A percentile compares a stretch with the other conserved stretches of the same genome.
Evolutionary conservation across 2,329 filamentous ascomycete genomes (phyloP).

Genomic region (Byssothecium circinans): DNA sequence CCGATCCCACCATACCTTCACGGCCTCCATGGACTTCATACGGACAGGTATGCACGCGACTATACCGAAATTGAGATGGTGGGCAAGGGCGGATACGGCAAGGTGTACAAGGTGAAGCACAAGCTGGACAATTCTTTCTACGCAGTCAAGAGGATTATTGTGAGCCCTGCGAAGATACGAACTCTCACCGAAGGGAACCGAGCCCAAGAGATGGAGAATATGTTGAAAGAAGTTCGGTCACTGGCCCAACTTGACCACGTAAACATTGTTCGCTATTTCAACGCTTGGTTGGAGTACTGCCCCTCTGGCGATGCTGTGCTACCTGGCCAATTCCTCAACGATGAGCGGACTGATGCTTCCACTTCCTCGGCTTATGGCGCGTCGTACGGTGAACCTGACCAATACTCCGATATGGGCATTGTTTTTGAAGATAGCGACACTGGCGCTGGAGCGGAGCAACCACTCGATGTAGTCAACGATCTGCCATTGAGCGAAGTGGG

Average conservation of each 20-base stretch:
- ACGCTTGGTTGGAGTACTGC: slow-evolving; percentile 62
- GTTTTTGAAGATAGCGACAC: slow-evolving; percentile 36
- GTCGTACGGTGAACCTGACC: slow-evolving; percentile 10
- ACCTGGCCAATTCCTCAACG: slow-evolving; percentile 25
- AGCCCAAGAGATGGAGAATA: slow-evolving; percentile 56
- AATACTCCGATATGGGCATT: slow-evolving; percentile 25
- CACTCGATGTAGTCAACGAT: slow-evolving; percentile 10
- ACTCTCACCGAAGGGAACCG: slow-evolving; percentile 55
- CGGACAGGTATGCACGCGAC: slow-evolving; percentile 36
- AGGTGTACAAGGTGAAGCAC: slow-evolving; percentile 64
- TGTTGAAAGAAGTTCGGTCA: slow-evolving; percentile 63
- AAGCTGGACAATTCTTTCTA: slow-evolving; percentile 64
- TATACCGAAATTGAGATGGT: slow-evolving; percentile 53
- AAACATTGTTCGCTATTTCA: slow-evolving; percentile 68
- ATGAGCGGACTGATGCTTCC: slow-evolving; percentile 1
- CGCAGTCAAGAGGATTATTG: slow-evolving; percentile 66
- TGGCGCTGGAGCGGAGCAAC: slow-evolving; percentile 13
- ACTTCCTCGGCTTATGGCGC: slow-evolving; percentile 18
- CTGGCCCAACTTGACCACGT: slow-evolving; percentile 64
- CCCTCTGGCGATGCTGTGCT: slow-evolving; percentile 11
- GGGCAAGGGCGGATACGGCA: slow-evolving; percentile 67
- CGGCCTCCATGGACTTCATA: slow-evolving; percentile 33
- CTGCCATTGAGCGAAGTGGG: slow-evolving; percentile 30
- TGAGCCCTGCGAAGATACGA: slow-evolving; percentile 56
- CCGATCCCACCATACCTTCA: slow-evolving; percentile 24